Evolutionary conservation across 495 filamentous ascomycete species (phyloP), one percentile per base, ranked within the genome.

Genomic region (Massariosphaeria phaeospora): DNA sequence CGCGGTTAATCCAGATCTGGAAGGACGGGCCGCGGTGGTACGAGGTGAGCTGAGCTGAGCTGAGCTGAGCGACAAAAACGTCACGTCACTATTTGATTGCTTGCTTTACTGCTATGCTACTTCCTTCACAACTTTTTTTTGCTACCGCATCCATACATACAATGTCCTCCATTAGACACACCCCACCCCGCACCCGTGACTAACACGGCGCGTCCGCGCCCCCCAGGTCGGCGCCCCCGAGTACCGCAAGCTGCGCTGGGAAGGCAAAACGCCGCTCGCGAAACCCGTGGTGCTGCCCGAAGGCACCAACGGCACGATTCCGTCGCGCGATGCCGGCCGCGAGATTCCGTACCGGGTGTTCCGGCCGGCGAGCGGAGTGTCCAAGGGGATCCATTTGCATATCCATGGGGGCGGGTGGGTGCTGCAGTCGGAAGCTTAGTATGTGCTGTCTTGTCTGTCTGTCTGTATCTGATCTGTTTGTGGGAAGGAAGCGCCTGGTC

Each of bases 321-420:
- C 76, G 15, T 80, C 77, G 0, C 66, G 78, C 6, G 75, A 81
- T 10, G 12, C 66, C 2, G 71, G 69, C 3, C 67, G 76, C 43
- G 45, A 66, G 15, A 78, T 81, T 17, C 70, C 74, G 8, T 76
- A 72, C 35, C 72, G 78, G 21, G 47, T 79, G 5, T 70, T 79
- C 50, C 70, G 64, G 48, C 76, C 77, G 4, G 64, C 67, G 13
- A 68, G 68, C 43, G 70, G 70, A 13, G 60, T 68, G 24, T 63
- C 67, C 5, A 73, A 72, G 42, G 78, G 74, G 10, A 62, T 77
- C 9, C 70, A 76, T 44, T 53, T 78, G 57, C 76, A 80, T 51
- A 72, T 79, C 34, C 79, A 80, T 62, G 79, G 79, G 25, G 77
- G 78, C 23, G 78, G 79, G 7, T 77, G 70, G 67, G 73, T 70